Evolutionary conservation across 2,329 filamentous ascomycete genomes (phyloP).

Genomic region (Fusarium veterinarium): DNA sequence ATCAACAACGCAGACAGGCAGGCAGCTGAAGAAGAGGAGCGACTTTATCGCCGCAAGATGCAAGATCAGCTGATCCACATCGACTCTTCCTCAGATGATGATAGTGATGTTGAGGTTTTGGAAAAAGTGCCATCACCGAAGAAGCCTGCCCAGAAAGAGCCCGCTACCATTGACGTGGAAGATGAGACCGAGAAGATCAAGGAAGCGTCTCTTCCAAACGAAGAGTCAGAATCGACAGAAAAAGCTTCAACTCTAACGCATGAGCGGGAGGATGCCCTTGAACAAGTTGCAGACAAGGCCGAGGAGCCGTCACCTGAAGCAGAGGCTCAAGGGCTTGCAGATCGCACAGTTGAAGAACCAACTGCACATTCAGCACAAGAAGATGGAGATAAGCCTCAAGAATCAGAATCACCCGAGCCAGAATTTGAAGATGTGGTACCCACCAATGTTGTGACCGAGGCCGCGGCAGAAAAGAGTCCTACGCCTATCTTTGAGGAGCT

Average conservation of each 20-base stretch:
- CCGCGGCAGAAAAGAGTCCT: constrained; percentile 16
- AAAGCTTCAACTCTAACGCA: background rate
- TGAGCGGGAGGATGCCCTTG: background rate
- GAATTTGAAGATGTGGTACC: constrained; percentile 52
- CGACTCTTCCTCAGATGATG: constrained; percentile 69
- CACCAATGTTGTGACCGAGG: constrained; percentile 24
- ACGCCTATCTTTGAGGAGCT: constrained; percentile 31
- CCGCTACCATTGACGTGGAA: constrained; percentile 15
- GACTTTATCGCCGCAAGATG: constrained; percentile 55
- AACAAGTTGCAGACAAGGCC: background rate
- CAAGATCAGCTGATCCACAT: constrained; percentile 69
- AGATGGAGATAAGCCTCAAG: constrained; percentile 37
- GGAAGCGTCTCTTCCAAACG: background rate
- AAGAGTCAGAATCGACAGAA: background rate
- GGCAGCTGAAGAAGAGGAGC: constrained; percentile 66
- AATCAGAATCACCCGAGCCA: constrained; percentile 51
- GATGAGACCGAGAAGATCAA: background rate
- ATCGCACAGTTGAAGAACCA: background rate
- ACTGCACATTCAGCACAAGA: background rate
- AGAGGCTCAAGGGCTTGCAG: constrained; percentile 9
- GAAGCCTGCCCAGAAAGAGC: constrained; percentile 7
- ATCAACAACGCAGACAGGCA: constrained; percentile 74
- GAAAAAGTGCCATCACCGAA: constrained; percentile 57
- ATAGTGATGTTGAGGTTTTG: constrained; percentile 68
- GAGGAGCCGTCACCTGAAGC: background rate